Percentiles rank a stretch among this genome's conserved stretches.
Conservation (phyloP, 768 basidiomycete genomes). For the Tulasnella sp. region DNA sequence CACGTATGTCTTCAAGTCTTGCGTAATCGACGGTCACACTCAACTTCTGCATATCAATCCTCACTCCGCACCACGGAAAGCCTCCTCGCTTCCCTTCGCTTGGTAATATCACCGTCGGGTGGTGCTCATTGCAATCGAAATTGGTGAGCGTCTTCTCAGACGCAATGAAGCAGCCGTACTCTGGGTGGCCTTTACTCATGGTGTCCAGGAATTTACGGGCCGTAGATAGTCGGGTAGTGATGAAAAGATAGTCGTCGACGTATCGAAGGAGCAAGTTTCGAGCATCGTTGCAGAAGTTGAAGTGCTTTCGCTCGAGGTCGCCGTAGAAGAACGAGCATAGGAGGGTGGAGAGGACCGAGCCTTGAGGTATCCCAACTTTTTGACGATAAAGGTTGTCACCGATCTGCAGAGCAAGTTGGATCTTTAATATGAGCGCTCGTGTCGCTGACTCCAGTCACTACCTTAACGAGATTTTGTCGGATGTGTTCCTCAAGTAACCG, state of each 20-base stretch:
- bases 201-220: conserved; percentile 59
- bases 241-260: conserved; percentile 90
- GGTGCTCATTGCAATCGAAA: conserved; percentile 40
- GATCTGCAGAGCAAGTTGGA: conserved; percentile 42
- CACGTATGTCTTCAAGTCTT: conserved; percentile 52
- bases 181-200: conserved; percentile 80
- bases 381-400: conserved; percentile 74
- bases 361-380: conserved; percentile 92
- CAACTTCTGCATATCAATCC: conserved; percentile 63
- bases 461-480: conserved; percentile 86
- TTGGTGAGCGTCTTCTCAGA: conserved; percentile 82
- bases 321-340: conserved; percentile 94
- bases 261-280: conserved; percentile 62
- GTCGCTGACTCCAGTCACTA: conserved; percentile 18
- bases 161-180: conserved; percentile 89
- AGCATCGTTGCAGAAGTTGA: conserved; percentile 38
- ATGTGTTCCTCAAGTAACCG: conserved; percentile 81
- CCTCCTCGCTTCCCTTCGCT: conserved; percentile 30
- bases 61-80: conserved; percentile 90
- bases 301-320: conserved; percentile 59
- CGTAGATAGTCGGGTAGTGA: conserved; percentile 52
- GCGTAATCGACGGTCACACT: conserved; percentile 72
- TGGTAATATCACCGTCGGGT: conserved; percentile 14
- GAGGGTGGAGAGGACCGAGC: conserved; percentile 88
- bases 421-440: background rate